These are phyloP conservation scores for Scedosporium dehoogii DNA, from an alignment of 2,329 filamentous ascomycete genomes.

Conservation along the genomic window DNA sequence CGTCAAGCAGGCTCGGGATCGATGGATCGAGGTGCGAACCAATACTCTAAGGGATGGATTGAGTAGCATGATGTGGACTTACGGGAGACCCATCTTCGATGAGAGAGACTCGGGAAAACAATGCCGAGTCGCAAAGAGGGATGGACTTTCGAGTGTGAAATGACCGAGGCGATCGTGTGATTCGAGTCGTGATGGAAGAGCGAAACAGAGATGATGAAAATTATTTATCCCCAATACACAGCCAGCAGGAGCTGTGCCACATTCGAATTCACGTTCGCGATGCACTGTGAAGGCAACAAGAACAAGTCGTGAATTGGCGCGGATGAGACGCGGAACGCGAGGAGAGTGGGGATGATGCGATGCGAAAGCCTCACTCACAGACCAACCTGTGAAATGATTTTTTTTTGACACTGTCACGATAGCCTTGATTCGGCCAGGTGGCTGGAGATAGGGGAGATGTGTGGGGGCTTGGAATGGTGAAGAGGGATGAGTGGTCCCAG, in stretches of 20 bases:
- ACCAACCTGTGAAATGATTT: neutral
- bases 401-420: neutral
- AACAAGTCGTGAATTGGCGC: neutral
- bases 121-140: neutral
- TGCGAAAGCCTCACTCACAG: neutral
- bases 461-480: neutral
- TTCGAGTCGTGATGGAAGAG: neutral
- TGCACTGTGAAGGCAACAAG: neutral
- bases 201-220: neutral
- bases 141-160: neutral
- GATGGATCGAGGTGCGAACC: neutral
- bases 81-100: constrained; percentile 6
- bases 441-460: neutral
- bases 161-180: neutral
- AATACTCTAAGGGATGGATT: neutral
- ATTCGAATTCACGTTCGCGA: neutral
- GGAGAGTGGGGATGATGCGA: neutral
- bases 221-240: neutral
- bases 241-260: neutral
- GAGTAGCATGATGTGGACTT: neutral
- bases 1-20: neutral
- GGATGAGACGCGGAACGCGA: neutral
- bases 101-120: neutral
- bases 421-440: neutral
- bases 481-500: neutral